Base-by-base conservation (phyloP, 2,329 filamentous ascomycete genomes). In the Aureobasidium melanogenum region DNA sequence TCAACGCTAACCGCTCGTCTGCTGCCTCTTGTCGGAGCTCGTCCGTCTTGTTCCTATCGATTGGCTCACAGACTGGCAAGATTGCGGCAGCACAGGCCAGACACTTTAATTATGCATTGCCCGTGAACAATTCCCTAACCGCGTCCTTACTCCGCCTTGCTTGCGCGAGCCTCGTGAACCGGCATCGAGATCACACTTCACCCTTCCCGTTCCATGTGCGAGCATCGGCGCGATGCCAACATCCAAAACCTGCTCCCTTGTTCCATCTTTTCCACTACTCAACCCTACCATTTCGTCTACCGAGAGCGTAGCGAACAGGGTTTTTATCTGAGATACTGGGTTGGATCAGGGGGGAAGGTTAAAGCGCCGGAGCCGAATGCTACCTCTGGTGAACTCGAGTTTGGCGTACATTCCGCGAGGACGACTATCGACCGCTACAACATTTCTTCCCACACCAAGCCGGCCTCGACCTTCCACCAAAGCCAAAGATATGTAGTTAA, bases 371-470 rank as follows among this genome's bases (percentile, higher is more conserved):
- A 38, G 50, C 52, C 52, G 52, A 44, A 43, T 52, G 58, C 58
- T 51, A 52, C 41, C 36, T 39, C 32, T 61, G 36, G 44, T 41
- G 56, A 59, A 59, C 56, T 59, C 56, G 56, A 59, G 56, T 59
- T 59, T 59, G 56, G 56, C 56, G 56, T 50, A 59, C 56, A 59
- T 59, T 59, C 56, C 56, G 56, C 56, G 56, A 32, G 44, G 12
- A 26, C 56, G 43, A 58, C 61, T 62, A 62, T 62, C 55, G 61
- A 62, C 61, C 61, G 61, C 54, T 62, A 32, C 47, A 58, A 58
- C 51, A 62, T 62, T 59, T 58, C 54, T 58, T 43, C 32, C 41
- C 52, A 44, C 52, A 22, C 24, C 38, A 19, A 46, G 44, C 36
- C 41, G 54, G 54, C 43, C 56, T 59, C 56, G 56, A 59, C 32